Evolutionary conservation across 305 asterid genomes (phyloP).

Genomic region (Fraxinus greggii): DNA sequence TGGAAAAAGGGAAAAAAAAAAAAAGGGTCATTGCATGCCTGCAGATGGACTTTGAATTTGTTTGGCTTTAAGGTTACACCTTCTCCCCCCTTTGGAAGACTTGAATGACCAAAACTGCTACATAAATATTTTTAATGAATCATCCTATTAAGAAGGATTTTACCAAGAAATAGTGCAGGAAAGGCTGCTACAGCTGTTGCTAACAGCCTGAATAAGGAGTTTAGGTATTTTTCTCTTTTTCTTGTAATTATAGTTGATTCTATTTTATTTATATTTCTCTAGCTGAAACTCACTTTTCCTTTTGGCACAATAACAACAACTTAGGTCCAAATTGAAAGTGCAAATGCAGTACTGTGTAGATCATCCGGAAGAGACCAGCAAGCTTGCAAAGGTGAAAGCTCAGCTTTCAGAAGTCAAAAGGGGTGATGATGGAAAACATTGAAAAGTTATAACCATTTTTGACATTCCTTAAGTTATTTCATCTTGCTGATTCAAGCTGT

Average conservation of each 20-base stretch:
- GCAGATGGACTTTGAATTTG: not conserved
- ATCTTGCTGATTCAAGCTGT: not conserved
- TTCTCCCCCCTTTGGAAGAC: not conserved
- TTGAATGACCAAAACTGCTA: not conserved
- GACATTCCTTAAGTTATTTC: not conserved
- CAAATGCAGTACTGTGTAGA: constrained; percentile 73
- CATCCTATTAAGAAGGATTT: constrained; percentile 59
- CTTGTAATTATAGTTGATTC: not conserved
- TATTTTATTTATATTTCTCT: not conserved
- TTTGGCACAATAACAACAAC: constrained; percentile 4
- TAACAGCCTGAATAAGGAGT: constrained; percentile 56
- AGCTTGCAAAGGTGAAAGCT: constrained; percentile 70
- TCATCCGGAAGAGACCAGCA: constrained; percentile 68
- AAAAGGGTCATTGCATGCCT: not conserved
- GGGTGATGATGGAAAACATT: constrained; percentile 78
- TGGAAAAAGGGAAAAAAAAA: not conserved
- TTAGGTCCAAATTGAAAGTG: constrained; percentile 63
- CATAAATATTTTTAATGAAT: not conserved
- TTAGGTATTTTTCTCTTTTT: constrained; percentile 40
- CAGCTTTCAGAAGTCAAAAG: constrained; percentile 70
- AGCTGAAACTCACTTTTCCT: constrained; percentile 1
- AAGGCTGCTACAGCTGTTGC: constrained; percentile 77
- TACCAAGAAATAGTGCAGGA: constrained; percentile 62
- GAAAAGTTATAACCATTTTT: constrained; percentile 40
- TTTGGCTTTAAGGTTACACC: not conserved